Evolutionary conservation across 2,329 filamentous ascomycete species (phyloP), one percentile per base, ranked within the genome.

Genomic region (Penicillium rolfsii): DNA sequence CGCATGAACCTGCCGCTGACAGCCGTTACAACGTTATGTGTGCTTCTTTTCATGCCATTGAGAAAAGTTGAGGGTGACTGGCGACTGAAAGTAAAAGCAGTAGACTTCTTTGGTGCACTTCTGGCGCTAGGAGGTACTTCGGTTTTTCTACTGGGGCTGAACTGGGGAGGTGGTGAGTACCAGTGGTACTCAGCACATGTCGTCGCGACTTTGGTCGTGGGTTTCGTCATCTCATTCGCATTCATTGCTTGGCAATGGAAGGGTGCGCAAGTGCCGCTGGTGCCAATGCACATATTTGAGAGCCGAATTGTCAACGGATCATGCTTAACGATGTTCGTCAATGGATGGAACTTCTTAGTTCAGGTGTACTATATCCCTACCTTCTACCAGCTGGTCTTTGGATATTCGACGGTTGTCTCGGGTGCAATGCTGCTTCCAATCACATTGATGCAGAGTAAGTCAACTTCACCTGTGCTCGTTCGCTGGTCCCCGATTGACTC

Each of bases 301-400:
- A 79, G 77, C 1, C 75, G 74, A 16, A 83, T 85, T 33, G 82
- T 85, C 33, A 84, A 83, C 38, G 83, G 84, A 1, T 82, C 83
- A 0, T 85, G 82, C 60, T 64, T 86, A 19, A 85, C 82, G 16
- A 85, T 84, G 82, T 82, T 83, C 38, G 81, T 86, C 67, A 85
- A 85, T 54, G 84, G 84, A 3, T 86, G 84, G 84, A 85, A 85
- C 64, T 85, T 85, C 58, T 75, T 85, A 26, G 80, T 84, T n/a
- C 84, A 86, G 62, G 71, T 87, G 2, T 89, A 87, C 71, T 88
- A 85, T 65, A 76, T 89, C 2, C 86, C 86, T 0, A 78, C 87
- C 0, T 89, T 86, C 68, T 84, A 85, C 48, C 85, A 88, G 68
- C 84, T 87, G 57, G 83, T 83, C 1, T 79, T 81, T 24, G 72